These are phyloP conservation scores for Collybia mongolica DNA, from an alignment of 768 basidiomycete genomes.

Conservation along the genomic window DNA sequence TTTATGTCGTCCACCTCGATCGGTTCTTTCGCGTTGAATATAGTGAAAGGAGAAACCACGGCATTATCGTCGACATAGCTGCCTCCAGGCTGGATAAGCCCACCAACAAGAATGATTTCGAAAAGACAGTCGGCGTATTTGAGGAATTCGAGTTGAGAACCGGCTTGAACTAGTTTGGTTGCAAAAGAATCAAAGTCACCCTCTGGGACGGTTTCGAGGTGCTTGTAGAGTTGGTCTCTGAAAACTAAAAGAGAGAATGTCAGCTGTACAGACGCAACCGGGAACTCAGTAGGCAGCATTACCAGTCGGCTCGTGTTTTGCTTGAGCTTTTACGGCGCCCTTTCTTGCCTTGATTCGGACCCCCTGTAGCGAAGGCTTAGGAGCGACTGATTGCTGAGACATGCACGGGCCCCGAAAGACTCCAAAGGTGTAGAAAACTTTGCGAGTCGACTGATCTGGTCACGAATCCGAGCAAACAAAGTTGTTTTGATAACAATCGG, in stretches of 20 bases:
- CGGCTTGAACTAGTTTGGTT: constrained; percentile 87
- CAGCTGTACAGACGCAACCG: constrained; percentile 8
- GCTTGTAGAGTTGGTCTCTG: constrained; percentile 90
- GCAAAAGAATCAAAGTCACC: constrained; percentile 82
- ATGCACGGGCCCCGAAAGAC: constrained; percentile 53
- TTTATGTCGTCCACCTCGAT: constrained; percentile 84
- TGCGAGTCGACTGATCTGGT: background rate
- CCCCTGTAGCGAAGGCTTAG: constrained; percentile 90
- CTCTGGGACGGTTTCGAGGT: constrained; percentile 78
- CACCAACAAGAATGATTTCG: constrained; percentile 93
- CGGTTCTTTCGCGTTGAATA: constrained; percentile 79
- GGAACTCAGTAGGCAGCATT: constrained; percentile 11
- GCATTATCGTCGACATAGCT: constrained; percentile 86
- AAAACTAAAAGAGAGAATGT: constrained; percentile 55
- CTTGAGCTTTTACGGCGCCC: constrained; percentile 88
- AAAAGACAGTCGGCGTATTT: constrained; percentile 98
- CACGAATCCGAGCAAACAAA: background rate
- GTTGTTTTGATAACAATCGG: constrained; percentile 11
- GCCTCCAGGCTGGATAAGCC: constrained; percentile 95
- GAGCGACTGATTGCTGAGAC: constrained; percentile 84
- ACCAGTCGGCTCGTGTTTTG: constrained; percentile 91
- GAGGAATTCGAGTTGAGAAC: constrained; percentile 89
- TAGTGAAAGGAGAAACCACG: constrained; percentile 83
- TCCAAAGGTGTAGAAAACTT: constrained; percentile 12
- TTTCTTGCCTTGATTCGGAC: constrained; percentile 93